Percentiles rank a stretch among this genome's conserved stretches.
Evolutionary conservation across 768 basidiomycete species (phyloP).

Genomic region (Boletus pseudopeckii): DNA sequence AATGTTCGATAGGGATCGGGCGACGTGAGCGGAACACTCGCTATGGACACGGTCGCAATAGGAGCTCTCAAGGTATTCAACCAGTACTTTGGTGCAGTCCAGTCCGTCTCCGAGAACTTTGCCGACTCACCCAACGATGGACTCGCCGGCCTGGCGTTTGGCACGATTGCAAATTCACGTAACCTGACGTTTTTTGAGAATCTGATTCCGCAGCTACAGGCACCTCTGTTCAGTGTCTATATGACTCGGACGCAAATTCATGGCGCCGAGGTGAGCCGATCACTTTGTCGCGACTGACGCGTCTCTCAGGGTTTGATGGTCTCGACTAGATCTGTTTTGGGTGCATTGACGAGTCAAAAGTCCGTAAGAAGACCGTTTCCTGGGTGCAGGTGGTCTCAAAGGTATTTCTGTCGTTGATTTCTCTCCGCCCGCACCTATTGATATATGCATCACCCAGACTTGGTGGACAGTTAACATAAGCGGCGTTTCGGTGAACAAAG

Average conservation of each 20-base stretch:
- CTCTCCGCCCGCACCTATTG: neutral
- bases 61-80: slow-evolving; percentile 41
- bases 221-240: slow-evolving; percentile 58
- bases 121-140: slow-evolving; percentile 50
- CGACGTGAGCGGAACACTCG: slow-evolving; percentile 46
- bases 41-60: slow-evolving; percentile 48
- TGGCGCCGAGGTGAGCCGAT: slow-evolving; percentile 47
- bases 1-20: slow-evolving; percentile 47
- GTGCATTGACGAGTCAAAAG: slow-evolving; percentile 35
- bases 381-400: slow-evolving; percentile 39
- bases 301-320: neutral
- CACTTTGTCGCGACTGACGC: neutral
- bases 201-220: slow-evolving; percentile 42
- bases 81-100: slow-evolving; percentile 58
- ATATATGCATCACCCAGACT: slow-evolving; percentile 36
- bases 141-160: slow-evolving; percentile 60
- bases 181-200: slow-evolving; percentile 64
- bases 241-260: slow-evolving; percentile 38
- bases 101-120: slow-evolving; percentile 47
- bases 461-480: slow-evolving; percentile 59
- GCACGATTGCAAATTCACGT: slow-evolving; percentile 45
- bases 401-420: slow-evolving; percentile 20
- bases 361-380: slow-evolving; percentile 17
- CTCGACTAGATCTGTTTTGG: slow-evolving; percentile 21
- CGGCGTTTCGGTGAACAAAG: slow-evolving; percentile 37